Conservation (phyloP, 257 asterid genomes). For the Schizonepeta tenuifolia region DNA sequence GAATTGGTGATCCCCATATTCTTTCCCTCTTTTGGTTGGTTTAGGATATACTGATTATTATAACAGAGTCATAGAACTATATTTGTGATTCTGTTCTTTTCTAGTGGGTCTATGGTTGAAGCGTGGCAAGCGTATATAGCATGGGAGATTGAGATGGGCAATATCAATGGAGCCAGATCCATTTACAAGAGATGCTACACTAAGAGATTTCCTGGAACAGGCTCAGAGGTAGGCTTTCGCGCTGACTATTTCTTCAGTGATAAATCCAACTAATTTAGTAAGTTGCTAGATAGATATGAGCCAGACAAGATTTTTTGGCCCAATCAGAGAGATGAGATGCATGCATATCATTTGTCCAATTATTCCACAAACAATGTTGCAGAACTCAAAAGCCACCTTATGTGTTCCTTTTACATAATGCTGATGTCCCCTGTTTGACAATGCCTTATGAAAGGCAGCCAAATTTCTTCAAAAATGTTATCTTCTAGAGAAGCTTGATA, state of each 20-base stretch:
- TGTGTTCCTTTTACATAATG: not conserved
- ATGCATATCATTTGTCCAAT: not conserved
- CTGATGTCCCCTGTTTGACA: not conserved
- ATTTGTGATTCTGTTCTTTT: slow-evolving; percentile 29
- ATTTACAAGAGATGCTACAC: slow-evolving; percentile 89
- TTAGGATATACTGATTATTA: slow-evolving; percentile 23
- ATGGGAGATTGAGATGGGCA: slow-evolving; percentile 79
- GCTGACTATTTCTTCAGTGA: slow-evolving; percentile 8
- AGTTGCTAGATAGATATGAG: not conserved
- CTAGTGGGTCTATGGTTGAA: slow-evolving; percentile 89
- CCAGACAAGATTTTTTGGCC: slow-evolving; percentile 2
- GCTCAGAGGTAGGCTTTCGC: slow-evolving; percentile 79
- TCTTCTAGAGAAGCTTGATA: not conserved
- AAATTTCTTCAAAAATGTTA: not conserved
- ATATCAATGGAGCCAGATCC: slow-evolving; percentile 86
- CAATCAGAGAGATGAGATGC: not conserved
- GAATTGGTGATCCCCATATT: slow-evolving; percentile 50
- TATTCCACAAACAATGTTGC: not conserved
- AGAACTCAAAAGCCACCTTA: not conserved
- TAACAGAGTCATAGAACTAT: slow-evolving; percentile 29
- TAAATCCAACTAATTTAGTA: not conserved
- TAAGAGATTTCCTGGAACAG: slow-evolving; percentile 81
- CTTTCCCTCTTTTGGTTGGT: slow-evolving; percentile 7
- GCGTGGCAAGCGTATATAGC: slow-evolving; percentile 83
- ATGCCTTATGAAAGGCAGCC: not conserved